These are phyloP conservation scores for Dictyostelium brefeldianum DNA, from an alignment of 78 protist genomes.

Conservation along the genomic window DNA sequence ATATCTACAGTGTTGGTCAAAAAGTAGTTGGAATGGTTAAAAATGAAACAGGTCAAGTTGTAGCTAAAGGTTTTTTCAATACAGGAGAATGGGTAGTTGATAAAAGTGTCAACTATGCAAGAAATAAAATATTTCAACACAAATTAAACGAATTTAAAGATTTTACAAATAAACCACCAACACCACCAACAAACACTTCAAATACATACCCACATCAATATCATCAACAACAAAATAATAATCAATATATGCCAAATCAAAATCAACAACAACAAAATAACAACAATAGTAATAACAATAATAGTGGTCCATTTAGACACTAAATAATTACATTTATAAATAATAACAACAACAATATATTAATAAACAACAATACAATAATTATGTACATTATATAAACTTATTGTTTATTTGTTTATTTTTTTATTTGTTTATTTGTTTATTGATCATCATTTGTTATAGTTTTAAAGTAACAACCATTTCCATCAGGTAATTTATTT, in stretches of 20 bases:
- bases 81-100: conserved; percentile 82
- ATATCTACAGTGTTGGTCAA: conserved; percentile 14
- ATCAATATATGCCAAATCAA: not conserved
- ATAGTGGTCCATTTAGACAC: not conserved
- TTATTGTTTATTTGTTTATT: not conserved
- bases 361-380: not conserved
- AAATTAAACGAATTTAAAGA: conserved; percentile 53
- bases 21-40: conserved; percentile 27
- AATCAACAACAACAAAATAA: not conserved
- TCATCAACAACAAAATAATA: not conserved
- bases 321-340: not conserved
- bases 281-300: not conserved
- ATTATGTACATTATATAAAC: not conserved
- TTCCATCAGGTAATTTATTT: not conserved
- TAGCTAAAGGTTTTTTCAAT: conserved; percentile 65
- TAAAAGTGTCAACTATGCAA: conserved; percentile 36
- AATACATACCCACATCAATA: not conserved
- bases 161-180: not conserved
- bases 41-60: not conserved
- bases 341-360: not conserved
- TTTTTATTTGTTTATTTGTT: not conserved
- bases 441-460: not conserved
- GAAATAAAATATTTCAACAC: conserved; percentile 7
- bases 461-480: conserved; percentile 43
- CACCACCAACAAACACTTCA: not conserved